Evolutionary conservation across 306 rosid species (phyloP), one percentile per base, ranked within the genome.

Genomic region (Ochetophila trinervis): DNA sequence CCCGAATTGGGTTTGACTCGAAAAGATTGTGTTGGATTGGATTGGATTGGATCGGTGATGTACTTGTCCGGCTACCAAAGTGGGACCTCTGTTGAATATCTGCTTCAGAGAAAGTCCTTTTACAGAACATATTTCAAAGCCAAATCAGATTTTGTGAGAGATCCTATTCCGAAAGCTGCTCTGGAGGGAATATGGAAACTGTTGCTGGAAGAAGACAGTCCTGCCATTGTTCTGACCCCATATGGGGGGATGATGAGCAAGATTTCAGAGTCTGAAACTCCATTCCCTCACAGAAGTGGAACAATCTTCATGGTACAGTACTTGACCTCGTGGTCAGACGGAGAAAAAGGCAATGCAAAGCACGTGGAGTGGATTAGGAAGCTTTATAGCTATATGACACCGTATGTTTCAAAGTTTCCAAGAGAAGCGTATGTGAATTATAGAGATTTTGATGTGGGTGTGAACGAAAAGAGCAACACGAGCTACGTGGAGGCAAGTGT

Each of bases 371-470:
- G 98, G 98, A 88, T 91, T 9, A 80, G 88, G 74, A 85, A 82
- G 70, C 85, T 91, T 15, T 83, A 88, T 62, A 77, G 79, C 18
- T 92, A 83, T 77, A 85, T 89, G 96, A 50, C 83, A 13, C 86
- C 95, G 17, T 85, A 83, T 57, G 98, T 78, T 0, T 82, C 96
- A 0, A 83, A 42, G 77, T 74, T 74, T 47, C 98, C 98, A 13
- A 89, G 98, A 75, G 74, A 76, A 44, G 87, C 98, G 4, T 92
- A 87, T 35, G 89, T 88, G 78, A 92, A 92, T 45, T 92, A 92
- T 22, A 87, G 87, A 44, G 98, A 92, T 70, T 88, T 92, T 18
- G 96, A 89, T 74, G 40, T 92, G 82, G 98, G 98, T 57, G 73
- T 85, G 49, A 92, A 89, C 82, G 73, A 78, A 70, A 82, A 81